Conservation (phyloP, 1,139 yeast species). For the Pneumocystis murina region DNA sequence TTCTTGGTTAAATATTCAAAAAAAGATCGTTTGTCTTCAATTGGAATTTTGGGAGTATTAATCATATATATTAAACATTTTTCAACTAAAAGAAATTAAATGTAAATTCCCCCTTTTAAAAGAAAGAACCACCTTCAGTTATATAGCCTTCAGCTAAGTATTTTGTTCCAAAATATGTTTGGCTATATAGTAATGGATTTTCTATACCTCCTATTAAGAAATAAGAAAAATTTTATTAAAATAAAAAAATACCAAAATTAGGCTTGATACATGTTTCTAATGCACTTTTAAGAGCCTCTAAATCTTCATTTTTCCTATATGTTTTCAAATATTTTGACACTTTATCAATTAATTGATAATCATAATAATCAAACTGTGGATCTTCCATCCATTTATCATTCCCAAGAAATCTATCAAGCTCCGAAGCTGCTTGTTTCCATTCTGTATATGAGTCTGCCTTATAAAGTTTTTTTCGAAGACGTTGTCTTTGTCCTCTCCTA, state of each 20-base stretch:
- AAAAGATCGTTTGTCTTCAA: constrained; percentile 35
- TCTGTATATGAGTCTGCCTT: constrained; percentile 39
- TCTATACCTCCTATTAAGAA: constrained; percentile 33
- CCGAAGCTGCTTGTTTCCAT: constrained; percentile 46
- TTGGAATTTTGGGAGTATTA: constrained; percentile 28
- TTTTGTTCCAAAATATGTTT: constrained; percentile 64
- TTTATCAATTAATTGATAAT: constrained; percentile 42
- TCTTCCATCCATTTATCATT: constrained; percentile 50
- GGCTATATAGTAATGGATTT: constrained; percentile 55
- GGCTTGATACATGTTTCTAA: constrained; percentile 55
- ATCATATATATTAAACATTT: constrained; percentile 23
- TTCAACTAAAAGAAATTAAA: constrained; percentile 22
- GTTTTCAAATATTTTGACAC: constrained; percentile 34
- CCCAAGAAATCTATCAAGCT: constrained; percentile 42
- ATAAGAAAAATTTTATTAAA: neutral
- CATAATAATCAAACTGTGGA: constrained; percentile 53
- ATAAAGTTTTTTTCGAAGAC: constrained; percentile 37
- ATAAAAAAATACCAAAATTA: constrained; percentile 43
- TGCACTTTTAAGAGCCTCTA: constrained; percentile 38
- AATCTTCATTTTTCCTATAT: constrained; percentile 26
- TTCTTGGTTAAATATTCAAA: constrained; percentile 47
- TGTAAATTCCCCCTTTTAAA: constrained; percentile 20
- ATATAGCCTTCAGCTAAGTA: constrained; percentile 42
- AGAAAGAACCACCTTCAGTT: constrained; percentile 31
- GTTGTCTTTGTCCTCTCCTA: constrained; percentile 44